A percentile compares a stretch with the other conserved stretches of the same genome.
Conservation (phyloP, 352 stramenopile species). For the Phytopythium chamaehyphon region DNA sequence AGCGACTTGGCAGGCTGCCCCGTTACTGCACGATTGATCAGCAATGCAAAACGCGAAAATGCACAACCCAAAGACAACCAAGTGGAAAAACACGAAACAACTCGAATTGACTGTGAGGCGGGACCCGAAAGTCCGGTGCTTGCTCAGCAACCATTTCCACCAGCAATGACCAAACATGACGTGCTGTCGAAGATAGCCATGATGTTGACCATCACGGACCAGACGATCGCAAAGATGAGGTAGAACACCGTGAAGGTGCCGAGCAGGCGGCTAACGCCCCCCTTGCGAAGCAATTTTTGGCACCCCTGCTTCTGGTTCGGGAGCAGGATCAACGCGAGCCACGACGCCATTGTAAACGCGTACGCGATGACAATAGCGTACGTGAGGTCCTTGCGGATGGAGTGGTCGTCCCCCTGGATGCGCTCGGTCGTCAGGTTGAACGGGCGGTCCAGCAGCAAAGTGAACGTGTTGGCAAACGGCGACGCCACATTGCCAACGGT, state of each 20-base stretch:
- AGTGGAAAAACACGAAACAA: no score
- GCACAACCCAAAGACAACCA: no score
- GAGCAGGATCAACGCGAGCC: conserved; percentile 25
- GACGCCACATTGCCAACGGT: conserved; percentile 23
- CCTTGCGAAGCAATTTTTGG: conserved; percentile 16
- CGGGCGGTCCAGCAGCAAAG: conserved; percentile 16
- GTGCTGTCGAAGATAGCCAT: conserved; percentile 40
- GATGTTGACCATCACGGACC: conserved; percentile 35
- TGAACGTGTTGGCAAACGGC: conserved; percentile 19
- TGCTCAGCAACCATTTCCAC: conserved; percentile 21
- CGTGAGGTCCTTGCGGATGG: conserved; percentile 19
- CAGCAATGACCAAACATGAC: conserved; percentile 23
- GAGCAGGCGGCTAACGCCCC: conserved; percentile 21
- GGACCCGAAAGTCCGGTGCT: neutral
- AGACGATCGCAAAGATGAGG: conserved; percentile 27
- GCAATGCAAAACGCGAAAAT: no score
- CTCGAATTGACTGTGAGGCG: no score
- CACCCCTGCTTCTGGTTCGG: conserved; percentile 27
- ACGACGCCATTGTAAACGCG: conserved; percentile 19
- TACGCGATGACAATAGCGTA: conserved; percentile 30
- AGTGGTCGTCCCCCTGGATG: conserved; percentile 20
- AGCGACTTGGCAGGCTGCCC: no score
- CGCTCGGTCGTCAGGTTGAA: conserved; percentile 22
- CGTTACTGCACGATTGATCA: no score
- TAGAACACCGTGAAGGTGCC: conserved; percentile 29